Evolutionary conservation across 768 basidiomycete genomes (phyloP), one percentile per base, ranked within the genome.

Genomic region (Mycena olivaceomarginata): DNA sequence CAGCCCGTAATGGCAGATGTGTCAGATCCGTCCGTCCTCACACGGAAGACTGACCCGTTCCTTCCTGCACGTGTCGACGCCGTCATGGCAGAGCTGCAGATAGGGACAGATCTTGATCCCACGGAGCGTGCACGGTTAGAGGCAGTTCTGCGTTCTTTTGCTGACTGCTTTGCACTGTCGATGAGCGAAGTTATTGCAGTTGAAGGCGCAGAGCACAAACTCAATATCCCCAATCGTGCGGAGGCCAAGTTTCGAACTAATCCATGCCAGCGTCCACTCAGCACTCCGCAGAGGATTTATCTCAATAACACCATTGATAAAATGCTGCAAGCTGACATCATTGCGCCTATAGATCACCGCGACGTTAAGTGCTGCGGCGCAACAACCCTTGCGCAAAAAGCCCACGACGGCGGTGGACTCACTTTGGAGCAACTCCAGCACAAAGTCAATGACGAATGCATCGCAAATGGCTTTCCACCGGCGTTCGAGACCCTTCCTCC

Each of bases 131-230:
- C 18, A 66, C 65, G 56, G 7, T 83, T 88, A 0, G 25, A 65
- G 0, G 70, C 66, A 0, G 69, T 88, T 4, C 43, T 89, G 0
- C 46, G n/a, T 0, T 75, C 85, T 67, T 87, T 79, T 70, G 86
- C 88, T 0, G 87, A 89, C 73, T 80, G 81, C 63, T 90, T 88
- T 72, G 86, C 87, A 1, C 76, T 88, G 1, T 84, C 85, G 0
- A 76, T 88, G 84, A 70, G 71, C 25, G 84, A 85, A 41, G 84
- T 85, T 1, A 60, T 71, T 7, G 74, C 74, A 0, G 82, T 83
- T 0, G 48, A 76, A 6, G 76, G 72, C 51, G 76, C 67, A 0
- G 75, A 78, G 18, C 84, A 85, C 68, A 64, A 60, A 5, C 76
- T 67, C 51, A 85, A 31, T 66, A 79, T 43, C 62, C 84, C 7